These are phyloP conservation scores for Pneumocystis wakefieldiae DNA, from an alignment of 1,139 yeast genomes.

Conservation along the genomic window DNA sequence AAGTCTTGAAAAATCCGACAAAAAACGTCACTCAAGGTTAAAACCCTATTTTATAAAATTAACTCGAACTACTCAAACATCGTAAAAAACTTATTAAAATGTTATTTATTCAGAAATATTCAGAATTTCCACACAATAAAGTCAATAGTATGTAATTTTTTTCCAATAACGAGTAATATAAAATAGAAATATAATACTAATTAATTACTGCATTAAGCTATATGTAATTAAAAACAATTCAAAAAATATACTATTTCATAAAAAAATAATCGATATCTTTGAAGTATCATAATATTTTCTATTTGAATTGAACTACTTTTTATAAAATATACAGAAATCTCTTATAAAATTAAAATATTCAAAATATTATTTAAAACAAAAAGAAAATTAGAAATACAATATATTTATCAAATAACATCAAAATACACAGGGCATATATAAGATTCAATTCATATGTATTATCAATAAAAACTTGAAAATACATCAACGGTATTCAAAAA, in stretches of 20 bases:
- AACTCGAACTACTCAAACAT: not conserved
- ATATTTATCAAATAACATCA: not conserved
- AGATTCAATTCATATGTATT: not conserved
- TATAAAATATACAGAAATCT: not conserved
- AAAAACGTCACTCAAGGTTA: not conserved
- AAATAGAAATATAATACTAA: not conserved
- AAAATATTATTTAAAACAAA: not conserved
- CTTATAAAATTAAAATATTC: not conserved
- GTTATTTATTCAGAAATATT: not conserved
- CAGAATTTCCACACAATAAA: not conserved
- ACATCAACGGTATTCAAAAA: no score
- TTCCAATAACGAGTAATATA: not conserved
- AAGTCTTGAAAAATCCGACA: not conserved
- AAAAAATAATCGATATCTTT: no score
- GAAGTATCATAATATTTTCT: no score
- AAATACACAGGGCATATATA: not conserved
- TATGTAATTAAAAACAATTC: not conserved
- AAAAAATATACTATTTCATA: not conserved
- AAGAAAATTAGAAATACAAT: not conserved
- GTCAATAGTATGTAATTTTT: not conserved
- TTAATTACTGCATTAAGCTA: not conserved
- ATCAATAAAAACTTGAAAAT: no score
- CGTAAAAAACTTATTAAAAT: not conserved
- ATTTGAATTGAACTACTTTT: no score
- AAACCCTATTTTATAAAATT: not conserved